phyloP scores from a whole-genome alignment of 768 basidiomycete genomes.

The Leucocoprinus leucothites region DNA sequence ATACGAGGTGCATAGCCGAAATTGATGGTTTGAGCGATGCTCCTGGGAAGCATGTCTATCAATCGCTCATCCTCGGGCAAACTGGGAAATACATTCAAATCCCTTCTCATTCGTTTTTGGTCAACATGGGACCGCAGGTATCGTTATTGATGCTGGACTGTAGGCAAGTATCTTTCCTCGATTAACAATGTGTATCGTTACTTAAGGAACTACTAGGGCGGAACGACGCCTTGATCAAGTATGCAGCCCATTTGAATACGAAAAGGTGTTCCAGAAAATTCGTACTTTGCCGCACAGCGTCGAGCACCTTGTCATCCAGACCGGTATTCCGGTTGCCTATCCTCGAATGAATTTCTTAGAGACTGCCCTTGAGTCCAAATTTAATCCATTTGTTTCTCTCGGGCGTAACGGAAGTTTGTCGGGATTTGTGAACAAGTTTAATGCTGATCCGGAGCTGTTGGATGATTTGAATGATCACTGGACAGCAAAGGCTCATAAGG shows the following conservation, averaged over 20 bases:
- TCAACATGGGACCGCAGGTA: constrained; percentile 76
- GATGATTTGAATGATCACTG: constrained; percentile 97
- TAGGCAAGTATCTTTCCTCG: constrained; percentile 45
- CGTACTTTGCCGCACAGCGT: constrained; percentile 58
- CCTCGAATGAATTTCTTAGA: constrained; percentile 93
- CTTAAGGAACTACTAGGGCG: constrained; percentile 44
- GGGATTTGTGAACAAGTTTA: constrained; percentile 88
- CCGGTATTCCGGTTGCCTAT: constrained; percentile 85
- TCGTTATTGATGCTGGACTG: constrained; percentile 79
- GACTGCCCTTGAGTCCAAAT: constrained; percentile 69
- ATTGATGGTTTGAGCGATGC: constrained; percentile 73
- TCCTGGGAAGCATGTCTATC: constrained; percentile 60
- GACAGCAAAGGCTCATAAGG: constrained; percentile 82
- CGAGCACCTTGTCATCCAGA: constrained; percentile 81
- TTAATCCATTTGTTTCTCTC: constrained; percentile 80
- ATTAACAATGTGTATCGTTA: neutral
- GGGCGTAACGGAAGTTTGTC: constrained; percentile 64
- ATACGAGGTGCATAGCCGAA: constrained; percentile 41
- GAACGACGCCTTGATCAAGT: constrained; percentile 84
- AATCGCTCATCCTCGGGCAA: constrained; percentile 72
- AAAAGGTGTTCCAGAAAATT: constrained; percentile 65
- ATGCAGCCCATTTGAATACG: constrained; percentile 72
- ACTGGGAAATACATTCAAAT: constrained; percentile 75
- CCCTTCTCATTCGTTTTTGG: constrained; percentile 80
- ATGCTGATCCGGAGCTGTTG: constrained; percentile 87